Evolutionary conservation across 129 eudicot genomes (phyloP), one percentile per base, ranked within the genome.

Genomic region (Flaveria brownii): DNA sequence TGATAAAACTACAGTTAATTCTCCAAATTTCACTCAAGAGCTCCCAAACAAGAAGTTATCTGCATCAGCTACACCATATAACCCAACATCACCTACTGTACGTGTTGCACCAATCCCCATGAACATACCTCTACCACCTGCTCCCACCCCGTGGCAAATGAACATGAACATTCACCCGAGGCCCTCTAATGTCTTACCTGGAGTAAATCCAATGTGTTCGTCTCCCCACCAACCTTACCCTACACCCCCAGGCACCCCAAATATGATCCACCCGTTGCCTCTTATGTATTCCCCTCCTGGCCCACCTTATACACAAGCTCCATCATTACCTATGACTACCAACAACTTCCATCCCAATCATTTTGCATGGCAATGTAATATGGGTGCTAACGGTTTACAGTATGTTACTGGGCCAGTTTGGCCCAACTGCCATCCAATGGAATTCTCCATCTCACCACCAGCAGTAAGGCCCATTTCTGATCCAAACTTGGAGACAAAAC

Each of bases 151-250:
- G 9, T 91, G 97, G 97, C 84, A 89, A 54, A 83, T 94, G 88
- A 94, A 87, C 85, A 89, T 94, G 98, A 66, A 89, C 74, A 90
- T 93, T 77, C 98, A 90, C 82, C 98, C 88, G 28, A 93, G 96
- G 56, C 77, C 90, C 17, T 47, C 83, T 49, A 80, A 88, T 64
- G 69, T 90, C 46, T 75, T 90, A 60, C 88, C 97, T 25, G 81
- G 83, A n/a, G 92, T 74, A 55, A 89, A 73, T 72, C 96, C 92
- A 67, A 78, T 89, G 88, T 73, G 89, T 73, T 82, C 97, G 41
- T 81, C 92, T 28, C 94, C 94, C 80, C 98, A 85, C 83, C 96
- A 86, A 81, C 86, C 88, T 15, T 94, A 84, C 82, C 97, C 97
- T 54, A 91, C 97, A 63, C 89, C 99, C 46, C 96, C 99, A n/a